Percentiles rank a stretch among this genome's conserved stretches.
Conservation (phyloP, 768 basidiomycete genomes). For the Lactarius trivialis region DNA sequence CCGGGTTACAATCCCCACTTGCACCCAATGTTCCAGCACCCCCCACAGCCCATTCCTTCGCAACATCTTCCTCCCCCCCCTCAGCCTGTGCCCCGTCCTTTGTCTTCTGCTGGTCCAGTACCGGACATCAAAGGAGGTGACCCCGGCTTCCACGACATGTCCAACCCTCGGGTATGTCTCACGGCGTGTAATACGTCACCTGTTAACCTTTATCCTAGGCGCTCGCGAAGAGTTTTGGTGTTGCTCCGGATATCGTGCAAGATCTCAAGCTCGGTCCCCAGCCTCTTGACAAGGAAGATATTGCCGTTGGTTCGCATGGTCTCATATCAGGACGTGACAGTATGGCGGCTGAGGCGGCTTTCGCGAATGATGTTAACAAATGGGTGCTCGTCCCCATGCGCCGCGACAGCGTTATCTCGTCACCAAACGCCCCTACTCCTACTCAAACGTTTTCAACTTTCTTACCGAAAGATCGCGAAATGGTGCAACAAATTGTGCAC, state of each 20-base stretch:
- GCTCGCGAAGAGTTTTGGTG: slow-evolving; percentile 75
- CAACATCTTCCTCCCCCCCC: slow-evolving; percentile 36
- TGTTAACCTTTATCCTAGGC: slow-evolving; percentile 34
- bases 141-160: slow-evolving; percentile 74
- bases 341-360: slow-evolving; percentile 43
- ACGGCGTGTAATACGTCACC: background rate
- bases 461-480: slow-evolving; percentile 71
- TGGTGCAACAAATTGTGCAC: slow-evolving; percentile 55
- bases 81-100: slow-evolving; percentile 28
- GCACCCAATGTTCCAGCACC: slow-evolving; percentile 55
- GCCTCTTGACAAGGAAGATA: slow-evolving; percentile 57
- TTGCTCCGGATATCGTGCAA: slow-evolving; percentile 61
- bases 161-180: slow-evolving; percentile 49
- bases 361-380: slow-evolving; percentile 52
- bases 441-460: slow-evolving; percentile 46
- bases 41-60: slow-evolving; percentile 33
- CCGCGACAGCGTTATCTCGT: slow-evolving; percentile 37
- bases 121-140: slow-evolving; percentile 63
- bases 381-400: slow-evolving; percentile 55
- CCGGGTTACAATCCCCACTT: slow-evolving; percentile 50
- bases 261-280: slow-evolving; percentile 49
- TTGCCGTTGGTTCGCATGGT: slow-evolving; percentile 69
- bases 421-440: slow-evolving; percentile 24
- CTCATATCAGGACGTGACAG: slow-evolving; percentile 66
- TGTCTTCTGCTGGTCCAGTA: slow-evolving; percentile 26